Evolutionary conservation across 176 grass and related monocot species (phyloP).

Genomic region (Panicum miliaceum): DNA sequence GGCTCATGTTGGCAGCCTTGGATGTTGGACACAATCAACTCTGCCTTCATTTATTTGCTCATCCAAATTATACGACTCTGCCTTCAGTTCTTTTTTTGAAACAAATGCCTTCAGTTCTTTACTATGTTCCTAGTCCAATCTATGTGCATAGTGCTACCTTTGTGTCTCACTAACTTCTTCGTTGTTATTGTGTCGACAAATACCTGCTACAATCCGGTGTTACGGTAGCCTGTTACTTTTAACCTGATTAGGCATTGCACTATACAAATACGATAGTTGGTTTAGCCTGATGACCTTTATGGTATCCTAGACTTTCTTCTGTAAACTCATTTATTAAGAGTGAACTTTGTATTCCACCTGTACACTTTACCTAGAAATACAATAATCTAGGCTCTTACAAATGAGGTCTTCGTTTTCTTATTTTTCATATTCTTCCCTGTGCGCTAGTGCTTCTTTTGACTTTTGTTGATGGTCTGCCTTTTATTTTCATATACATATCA

Average conservation of each 20-base stretch:
- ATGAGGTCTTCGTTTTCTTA: constrained; percentile 10
- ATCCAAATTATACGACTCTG: constrained; percentile 4
- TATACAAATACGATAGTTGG: neutral
- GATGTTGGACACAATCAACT: constrained; percentile 17
- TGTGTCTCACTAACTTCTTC: neutral
- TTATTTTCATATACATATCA: constrained; percentile 22
- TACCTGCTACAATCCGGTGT: neutral
- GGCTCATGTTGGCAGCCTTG: constrained; percentile 2
- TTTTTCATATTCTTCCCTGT: constrained; percentile 18
- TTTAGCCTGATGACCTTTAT: constrained; percentile 3
- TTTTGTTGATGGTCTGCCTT: constrained; percentile 4
- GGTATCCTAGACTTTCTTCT: constrained; percentile 10
- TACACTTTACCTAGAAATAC: neutral
- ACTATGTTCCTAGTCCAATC: neutral
- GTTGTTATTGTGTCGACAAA: neutral
- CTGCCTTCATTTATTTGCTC: constrained; percentile 7
- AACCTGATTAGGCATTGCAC: neutral
- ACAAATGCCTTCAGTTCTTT: constrained; percentile 25
- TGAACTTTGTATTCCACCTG: neutral
- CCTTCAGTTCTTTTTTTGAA: constrained; percentile 27
- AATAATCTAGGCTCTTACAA: constrained; percentile 11
- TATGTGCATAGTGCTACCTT: neutral
- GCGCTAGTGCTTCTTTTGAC: constrained; percentile 21
- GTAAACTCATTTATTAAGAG: constrained; percentile 5
- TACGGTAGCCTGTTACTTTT: neutral